Conservation (phyloP, 306 rosid genomes). For the Cyamopsis tetragonoloba region DNA sequence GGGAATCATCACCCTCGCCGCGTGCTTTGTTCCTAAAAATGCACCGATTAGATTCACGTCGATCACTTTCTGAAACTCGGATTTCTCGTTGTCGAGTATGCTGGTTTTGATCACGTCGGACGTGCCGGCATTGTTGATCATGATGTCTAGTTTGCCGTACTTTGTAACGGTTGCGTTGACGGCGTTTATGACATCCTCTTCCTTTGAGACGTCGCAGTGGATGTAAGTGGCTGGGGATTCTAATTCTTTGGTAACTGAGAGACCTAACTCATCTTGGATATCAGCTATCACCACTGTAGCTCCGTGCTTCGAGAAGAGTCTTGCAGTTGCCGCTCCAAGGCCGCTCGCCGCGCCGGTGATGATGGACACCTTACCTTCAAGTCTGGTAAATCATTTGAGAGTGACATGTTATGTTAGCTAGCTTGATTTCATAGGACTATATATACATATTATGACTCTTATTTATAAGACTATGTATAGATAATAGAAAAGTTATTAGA, state of each 20-base stretch:
- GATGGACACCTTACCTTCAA: constrained; percentile 54
- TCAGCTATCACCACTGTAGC: constrained; percentile 46
- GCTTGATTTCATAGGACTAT: too few relatives aligned
- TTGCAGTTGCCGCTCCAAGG: constrained; percentile 35
- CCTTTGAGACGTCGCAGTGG: constrained; percentile 48
- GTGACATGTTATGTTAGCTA: too few relatives aligned
- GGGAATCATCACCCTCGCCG: constrained; percentile 40
- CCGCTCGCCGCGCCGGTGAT: constrained; percentile 53
- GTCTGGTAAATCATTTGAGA: too few relatives aligned
- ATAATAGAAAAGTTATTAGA: too few relatives aligned
- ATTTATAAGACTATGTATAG: too few relatives aligned
- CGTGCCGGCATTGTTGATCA: constrained; percentile 47
- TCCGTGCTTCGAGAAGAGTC: constrained; percentile 43
- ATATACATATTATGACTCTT: too few relatives aligned
- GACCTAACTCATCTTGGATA: constrained; percentile 37
- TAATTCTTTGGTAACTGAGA: constrained; percentile 15
- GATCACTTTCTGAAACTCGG: constrained; percentile 29
- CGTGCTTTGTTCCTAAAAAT: constrained; percentile 45
- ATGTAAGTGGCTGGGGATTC: background rate
- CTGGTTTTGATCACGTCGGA: background rate
- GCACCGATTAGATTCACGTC: constrained; percentile 30
- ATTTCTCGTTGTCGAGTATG: constrained; percentile 14
- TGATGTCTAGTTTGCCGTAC: constrained; percentile 48
- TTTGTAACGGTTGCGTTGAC: constrained; percentile 22
- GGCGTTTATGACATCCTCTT: constrained; percentile 15